phyloP scores from a whole-genome alignment of 1,139 yeast species.

The Torulaspora pretoriensis region DNA sequence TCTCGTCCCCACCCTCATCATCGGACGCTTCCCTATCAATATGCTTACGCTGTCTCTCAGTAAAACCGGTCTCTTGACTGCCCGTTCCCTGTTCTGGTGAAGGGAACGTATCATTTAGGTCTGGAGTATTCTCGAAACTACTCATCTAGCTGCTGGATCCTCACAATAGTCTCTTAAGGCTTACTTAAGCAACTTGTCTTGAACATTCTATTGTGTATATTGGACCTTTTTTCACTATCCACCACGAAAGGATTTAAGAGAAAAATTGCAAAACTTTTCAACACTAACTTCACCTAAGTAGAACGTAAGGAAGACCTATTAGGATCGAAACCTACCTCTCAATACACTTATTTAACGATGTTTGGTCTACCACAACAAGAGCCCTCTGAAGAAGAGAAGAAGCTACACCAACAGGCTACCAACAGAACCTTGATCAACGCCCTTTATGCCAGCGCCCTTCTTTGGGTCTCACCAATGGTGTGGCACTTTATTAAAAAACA shows the following conservation, averaged over 20 bases:
- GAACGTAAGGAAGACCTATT: neutral
- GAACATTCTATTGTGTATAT: neutral
- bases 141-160: neutral
- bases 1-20: slow-evolving; percentile 33
- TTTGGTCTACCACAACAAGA: slow-evolving; percentile 74
- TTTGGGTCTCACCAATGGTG: slow-evolving; percentile 71
- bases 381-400: slow-evolving; percentile 74
- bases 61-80: slow-evolving; percentile 1
- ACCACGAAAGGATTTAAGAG: neutral
- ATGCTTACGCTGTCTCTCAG: slow-evolving; percentile 32
- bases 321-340: neutral
- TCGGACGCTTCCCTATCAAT: slow-evolving; percentile 29
- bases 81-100: slow-evolving; percentile 6
- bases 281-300: slow-evolving; percentile 10
- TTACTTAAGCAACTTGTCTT: neutral
- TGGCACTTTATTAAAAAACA: slow-evolving; percentile 60
- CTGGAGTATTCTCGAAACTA: slow-evolving; percentile 2
- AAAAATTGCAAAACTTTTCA: slow-evolving; percentile 5
- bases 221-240: slow-evolving; percentile 1
- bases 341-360: slow-evolving; percentile 41
- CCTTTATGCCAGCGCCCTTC: slow-evolving; percentile 65
- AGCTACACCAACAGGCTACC: slow-evolving; percentile 66
- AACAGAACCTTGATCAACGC: slow-evolving; percentile 63
- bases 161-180: neutral
- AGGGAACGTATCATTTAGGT: slow-evolving; percentile 1